A percentile compares a stretch with the other conserved stretches of the same genome.
phyloP scores from a whole-genome alignment of 2,329 filamentous ascomycete genomes.

The Achaetomium macrosporum region DNA sequence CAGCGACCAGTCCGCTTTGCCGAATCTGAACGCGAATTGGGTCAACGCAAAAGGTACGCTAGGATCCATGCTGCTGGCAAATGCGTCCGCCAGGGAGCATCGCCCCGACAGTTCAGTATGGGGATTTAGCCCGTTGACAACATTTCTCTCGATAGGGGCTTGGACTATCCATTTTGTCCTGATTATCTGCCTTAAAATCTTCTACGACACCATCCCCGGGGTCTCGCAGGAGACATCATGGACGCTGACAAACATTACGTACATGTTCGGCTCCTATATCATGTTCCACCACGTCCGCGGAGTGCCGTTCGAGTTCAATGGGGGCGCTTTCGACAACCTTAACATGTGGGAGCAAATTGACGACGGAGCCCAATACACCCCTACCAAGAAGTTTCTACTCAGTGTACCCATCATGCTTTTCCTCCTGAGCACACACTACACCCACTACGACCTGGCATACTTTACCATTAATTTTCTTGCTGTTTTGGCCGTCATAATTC shows the following conservation, averaged over 20 bases:
- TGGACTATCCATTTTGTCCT: slow-evolving; percentile 97
- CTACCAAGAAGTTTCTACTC: slow-evolving; percentile 95
- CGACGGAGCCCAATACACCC: slow-evolving; percentile 97
- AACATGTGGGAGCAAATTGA: slow-evolving; percentile 99
- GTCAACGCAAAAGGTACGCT: slow-evolving; percentile 90
- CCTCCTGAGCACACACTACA: slow-evolving; percentile 96
- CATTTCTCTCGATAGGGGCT: slow-evolving; percentile 56
- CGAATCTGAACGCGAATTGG: slow-evolving; percentile 97
- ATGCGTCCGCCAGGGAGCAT: neutral
- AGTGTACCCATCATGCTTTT: slow-evolving; percentile 92
- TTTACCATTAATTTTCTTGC: slow-evolving; percentile 97
- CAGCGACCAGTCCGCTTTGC: slow-evolving; percentile 89
- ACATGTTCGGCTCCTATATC: slow-evolving; percentile 97
- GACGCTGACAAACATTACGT: slow-evolving; percentile 97
- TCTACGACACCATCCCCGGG: slow-evolving; percentile 94
- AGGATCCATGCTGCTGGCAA: neutral
- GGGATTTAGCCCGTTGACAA: slow-evolving; percentile 11
- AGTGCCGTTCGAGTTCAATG: slow-evolving; percentile 98
- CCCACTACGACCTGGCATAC: slow-evolving; percentile 93
- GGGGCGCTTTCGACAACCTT: slow-evolving; percentile 95
- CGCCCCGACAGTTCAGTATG: no score
- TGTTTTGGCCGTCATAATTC: slow-evolving; percentile 86
- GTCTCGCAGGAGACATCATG: slow-evolving; percentile 97
- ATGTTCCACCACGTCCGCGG: slow-evolving; percentile 99
- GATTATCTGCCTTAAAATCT: slow-evolving; percentile 85